Conservation (phyloP, 306 rosid species). For the Pueraria montana region DNA sequence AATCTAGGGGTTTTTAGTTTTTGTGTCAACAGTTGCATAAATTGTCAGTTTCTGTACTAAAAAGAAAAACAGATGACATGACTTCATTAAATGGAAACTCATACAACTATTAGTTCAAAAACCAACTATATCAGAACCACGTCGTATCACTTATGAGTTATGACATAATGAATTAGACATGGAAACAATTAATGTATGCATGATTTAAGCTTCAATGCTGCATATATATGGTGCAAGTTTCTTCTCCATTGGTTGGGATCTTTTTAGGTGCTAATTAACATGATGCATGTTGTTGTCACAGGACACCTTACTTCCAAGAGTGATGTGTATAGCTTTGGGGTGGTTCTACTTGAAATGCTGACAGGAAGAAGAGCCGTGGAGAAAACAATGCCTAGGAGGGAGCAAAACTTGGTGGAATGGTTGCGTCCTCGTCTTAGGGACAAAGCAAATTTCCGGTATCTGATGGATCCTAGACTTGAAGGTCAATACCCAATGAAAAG, state of each 20-base stretch:
- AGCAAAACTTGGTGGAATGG: slow-evolving; percentile 70
- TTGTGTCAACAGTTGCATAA: background rate
- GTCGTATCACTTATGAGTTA: background rate
- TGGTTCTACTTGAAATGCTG: slow-evolving; percentile 74
- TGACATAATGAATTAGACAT: background rate
- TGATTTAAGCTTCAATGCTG: background rate
- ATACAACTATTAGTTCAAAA: background rate
- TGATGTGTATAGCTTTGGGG: slow-evolving; percentile 79
- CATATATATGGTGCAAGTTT: background rate
- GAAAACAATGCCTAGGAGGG: slow-evolving; percentile 6
- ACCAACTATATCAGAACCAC: background rate
- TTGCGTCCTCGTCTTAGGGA: slow-evolving; percentile 47
- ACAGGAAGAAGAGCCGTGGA: slow-evolving; percentile 70
- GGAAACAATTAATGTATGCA: background rate
- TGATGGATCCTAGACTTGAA: slow-evolving; percentile 65
- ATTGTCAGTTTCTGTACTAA: background rate
- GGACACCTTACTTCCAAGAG: slow-evolving; percentile 74
- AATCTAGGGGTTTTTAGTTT: background rate
- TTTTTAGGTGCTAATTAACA: background rate
- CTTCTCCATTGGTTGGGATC: background rate
- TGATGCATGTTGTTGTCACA: slow-evolving; percentile 37
- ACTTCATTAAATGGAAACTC: background rate
- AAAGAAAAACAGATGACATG: background rate
- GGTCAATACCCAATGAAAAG: slow-evolving; percentile 59
- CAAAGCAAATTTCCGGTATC: background rate